These are phyloP conservation scores for Myriosclerotinia curreyana DNA, from an alignment of 2,329 filamentous ascomycete species.

Conservation along the genomic window DNA sequence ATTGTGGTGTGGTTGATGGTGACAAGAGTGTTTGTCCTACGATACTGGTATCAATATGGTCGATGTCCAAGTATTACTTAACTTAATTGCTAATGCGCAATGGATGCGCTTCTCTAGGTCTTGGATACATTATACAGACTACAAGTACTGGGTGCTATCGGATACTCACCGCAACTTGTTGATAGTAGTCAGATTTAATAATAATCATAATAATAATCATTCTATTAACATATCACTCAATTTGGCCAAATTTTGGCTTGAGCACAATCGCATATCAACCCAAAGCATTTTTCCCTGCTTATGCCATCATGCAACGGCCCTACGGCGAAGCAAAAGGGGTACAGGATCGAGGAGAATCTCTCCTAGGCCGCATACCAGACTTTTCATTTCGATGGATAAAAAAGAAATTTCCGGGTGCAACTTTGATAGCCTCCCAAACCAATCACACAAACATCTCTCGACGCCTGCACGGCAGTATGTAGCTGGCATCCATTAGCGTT, in stretches of 20 bases:
- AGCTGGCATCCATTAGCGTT: not conserved
- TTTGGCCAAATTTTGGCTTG: not conserved
- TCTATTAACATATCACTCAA: not conserved
- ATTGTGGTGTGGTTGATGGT: slow-evolving; percentile 1
- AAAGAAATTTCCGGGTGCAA: not conserved
- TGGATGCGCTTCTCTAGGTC: not conserved
- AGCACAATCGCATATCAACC: not conserved
- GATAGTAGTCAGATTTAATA: slow-evolving; percentile 20
- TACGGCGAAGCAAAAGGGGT: not conserved
- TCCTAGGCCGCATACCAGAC: slow-evolving; percentile 2
- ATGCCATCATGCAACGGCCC: not conserved
- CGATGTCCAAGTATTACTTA: not conserved
- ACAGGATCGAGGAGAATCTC: not conserved
- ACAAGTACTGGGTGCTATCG: not conserved
- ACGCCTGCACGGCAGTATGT: slow-evolving; percentile 7
- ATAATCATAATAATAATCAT: slow-evolving; percentile 20
- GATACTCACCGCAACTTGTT: slow-evolving; percentile 3
- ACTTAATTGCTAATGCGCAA: not conserved
- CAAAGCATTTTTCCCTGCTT: slow-evolving; percentile 9
- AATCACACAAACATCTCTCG: slow-evolving; percentile 8
- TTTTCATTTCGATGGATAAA: slow-evolving; percentile 3
- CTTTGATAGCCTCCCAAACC: not conserved
- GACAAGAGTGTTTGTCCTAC: slow-evolving; percentile 10
- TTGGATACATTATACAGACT: not conserved
- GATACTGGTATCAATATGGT: not conserved